Percentiles rank a stretch among this genome's conserved stretches.
These are phyloP conservation scores for Lentinus brumalis DNA, from an alignment of 768 basidiomycete genomes.

Conservation along the genomic window DNA sequence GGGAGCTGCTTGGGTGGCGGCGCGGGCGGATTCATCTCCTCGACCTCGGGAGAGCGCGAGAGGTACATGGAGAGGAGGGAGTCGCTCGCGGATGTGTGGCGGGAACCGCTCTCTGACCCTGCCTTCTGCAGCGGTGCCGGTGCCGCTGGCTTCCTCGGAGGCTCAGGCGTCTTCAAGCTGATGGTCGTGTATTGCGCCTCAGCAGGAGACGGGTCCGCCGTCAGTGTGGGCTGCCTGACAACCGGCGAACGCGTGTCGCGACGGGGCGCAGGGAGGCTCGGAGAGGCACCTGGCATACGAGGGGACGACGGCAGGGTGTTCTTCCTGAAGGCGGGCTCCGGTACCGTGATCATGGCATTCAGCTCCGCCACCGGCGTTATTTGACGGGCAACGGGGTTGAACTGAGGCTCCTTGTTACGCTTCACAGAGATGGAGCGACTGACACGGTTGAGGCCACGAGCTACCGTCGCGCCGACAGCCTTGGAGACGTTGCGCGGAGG, in stretches of 20 bases:
- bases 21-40: conserved; percentile 15
- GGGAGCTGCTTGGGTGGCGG: conserved; percentile 18
- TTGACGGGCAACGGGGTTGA: conserved; percentile 15
- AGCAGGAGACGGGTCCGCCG: conserved; percentile 13
- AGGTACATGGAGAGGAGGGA: conserved; percentile 34
- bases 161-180: conserved; percentile 23
- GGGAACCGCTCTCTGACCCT: conserved; percentile 1
- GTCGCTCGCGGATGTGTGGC: conserved; percentile 18
- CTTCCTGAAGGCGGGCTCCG: conserved; percentile 19
- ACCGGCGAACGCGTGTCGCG: conserved; percentile 23
- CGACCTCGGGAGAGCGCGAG: conserved; percentile 17
- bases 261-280: conserved; percentile 23
- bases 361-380: conserved; percentile 25
- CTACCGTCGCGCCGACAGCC: conserved; percentile 8
- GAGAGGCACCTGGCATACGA: conserved; percentile 1
- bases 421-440: conserved; percentile 14
- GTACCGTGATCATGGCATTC: conserved; percentile 23
- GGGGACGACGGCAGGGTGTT: conserved; percentile 13
- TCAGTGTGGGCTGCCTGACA: conserved; percentile 20
- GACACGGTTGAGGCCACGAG: conserved; percentile 21
- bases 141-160: not conserved
- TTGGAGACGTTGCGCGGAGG: conserved; percentile 8
- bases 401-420: conserved; percentile 13
- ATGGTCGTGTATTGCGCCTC: conserved; percentile 19
- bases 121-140: not conserved